Base-by-base conservation (phyloP, 2,329 filamentous ascomycete genomes). In the Albophoma yamanashiensis region DNA sequence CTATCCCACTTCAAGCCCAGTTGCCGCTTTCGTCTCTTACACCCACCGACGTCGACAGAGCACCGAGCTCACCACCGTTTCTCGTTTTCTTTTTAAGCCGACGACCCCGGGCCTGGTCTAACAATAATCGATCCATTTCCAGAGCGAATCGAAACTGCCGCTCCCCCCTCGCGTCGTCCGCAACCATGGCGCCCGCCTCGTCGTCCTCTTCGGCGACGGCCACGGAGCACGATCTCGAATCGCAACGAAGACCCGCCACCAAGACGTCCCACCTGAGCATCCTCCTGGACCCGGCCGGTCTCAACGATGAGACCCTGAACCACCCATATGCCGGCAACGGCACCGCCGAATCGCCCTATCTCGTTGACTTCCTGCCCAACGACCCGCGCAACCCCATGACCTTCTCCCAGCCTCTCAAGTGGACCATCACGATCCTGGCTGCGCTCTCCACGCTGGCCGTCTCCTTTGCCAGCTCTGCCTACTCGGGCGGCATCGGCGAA, bases 401-500 rank as follows among this genome's bases (percentile, higher is more conserved):
- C 56, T 89, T 85, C 66, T 73, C 79, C 12, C 61, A 67, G 2
- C 59, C 67, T 36, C 82, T 80, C 71, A 90, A 90, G 74, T 91
- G 88, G 88, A 69, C 70, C 38, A 82, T 88, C 63, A 88, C 86
- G 1, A 68, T 82, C 58, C 70, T 87, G 47, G 82, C 87, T 60
- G 86, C 88, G 15, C 66, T 88, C 36, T 83, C 88, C 17, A 88
- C 87, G 1, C 78, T 92, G 52, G 86, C 81, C 36, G 86, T 91
- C 38, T 78, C 89, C 3, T 88, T 92, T 66, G 83, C 84, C 59
- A 89, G 86, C 22, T 87, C 85, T 1, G 87, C 87, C 39, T 89
- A 84, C 70, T 83, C 82, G 4, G 83, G 84, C 15, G 83, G 83
- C 55, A 70, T 85, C 17, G 60, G 64, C 11, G 74, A 83, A 56